These are phyloP conservation scores for Beauveria australis DNA, from an alignment of 2,329 filamentous ascomycete species.

Conservation along the genomic window DNA sequence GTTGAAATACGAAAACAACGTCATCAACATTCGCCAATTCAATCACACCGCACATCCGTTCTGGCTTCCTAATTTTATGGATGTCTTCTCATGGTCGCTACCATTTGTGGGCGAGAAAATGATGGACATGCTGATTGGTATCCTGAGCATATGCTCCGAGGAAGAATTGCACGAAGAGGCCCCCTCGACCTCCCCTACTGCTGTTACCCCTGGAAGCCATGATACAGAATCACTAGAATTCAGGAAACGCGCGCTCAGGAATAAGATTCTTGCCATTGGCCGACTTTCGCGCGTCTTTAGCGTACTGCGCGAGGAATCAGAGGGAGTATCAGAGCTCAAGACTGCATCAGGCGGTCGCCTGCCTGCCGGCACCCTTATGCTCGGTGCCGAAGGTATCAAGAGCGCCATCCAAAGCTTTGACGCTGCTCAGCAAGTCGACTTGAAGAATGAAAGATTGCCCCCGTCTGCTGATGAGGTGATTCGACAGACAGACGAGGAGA, in stretches of 20 bases:
- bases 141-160: constrained; percentile 95
- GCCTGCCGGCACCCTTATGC: constrained; percentile 92
- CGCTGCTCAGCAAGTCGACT: constrained; percentile 89
- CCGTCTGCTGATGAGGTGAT: constrained; percentile 88
- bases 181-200: constrained; percentile 57
- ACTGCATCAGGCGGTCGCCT: constrained; percentile 88
- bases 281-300: constrained; percentile 96
- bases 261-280: constrained; percentile 97
- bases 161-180: constrained; percentile 89
- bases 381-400: constrained; percentile 97
- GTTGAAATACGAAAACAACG: constrained; percentile 98
- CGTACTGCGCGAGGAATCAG: constrained; percentile 92
- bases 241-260: constrained; percentile 95
- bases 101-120: constrained; percentile 99
- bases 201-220: constrained; percentile 36
- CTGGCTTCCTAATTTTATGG: constrained; percentile 99
- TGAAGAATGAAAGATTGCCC: constrained; percentile 91
- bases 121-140: constrained; percentile 98
- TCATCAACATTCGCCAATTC: constrained; percentile 99
- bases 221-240: constrained; percentile 86
- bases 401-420: constrained; percentile 96
- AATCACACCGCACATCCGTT: constrained; percentile 99
- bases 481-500: constrained; percentile 71
- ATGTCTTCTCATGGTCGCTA: constrained; percentile 99
- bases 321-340: constrained; percentile 95